These are phyloP conservation scores for Sugiyamaella marilandica DNA, from an alignment of 805 yeast genomes.

Conservation along the genomic window DNA sequence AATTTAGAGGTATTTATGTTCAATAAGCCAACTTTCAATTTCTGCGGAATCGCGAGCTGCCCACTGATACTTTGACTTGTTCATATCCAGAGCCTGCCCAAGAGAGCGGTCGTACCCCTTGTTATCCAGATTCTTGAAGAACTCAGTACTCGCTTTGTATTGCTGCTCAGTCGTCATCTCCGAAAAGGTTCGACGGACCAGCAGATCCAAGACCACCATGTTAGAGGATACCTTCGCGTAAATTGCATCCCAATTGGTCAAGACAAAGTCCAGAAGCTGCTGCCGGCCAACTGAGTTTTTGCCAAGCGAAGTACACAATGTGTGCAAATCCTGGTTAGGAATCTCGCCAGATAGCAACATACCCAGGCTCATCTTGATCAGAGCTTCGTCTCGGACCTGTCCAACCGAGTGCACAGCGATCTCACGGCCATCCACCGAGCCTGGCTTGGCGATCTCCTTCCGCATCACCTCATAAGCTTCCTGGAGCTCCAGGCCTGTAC, in stretches of 20 bases:
- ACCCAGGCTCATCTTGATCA: slow-evolving; percentile 38
- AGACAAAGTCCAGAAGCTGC: slow-evolving; percentile 47
- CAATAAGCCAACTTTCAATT: slow-evolving; percentile 43
- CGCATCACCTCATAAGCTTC: slow-evolving; percentile 39
- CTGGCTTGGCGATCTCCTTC: slow-evolving; percentile 46
- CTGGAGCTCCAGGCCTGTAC: slow-evolving; percentile 33
- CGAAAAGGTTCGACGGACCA: slow-evolving; percentile 36
- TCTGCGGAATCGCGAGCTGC: slow-evolving; percentile 38
- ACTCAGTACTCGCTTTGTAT: slow-evolving; percentile 36
- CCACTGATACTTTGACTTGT: slow-evolving; percentile 51
- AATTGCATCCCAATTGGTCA: slow-evolving; percentile 43
- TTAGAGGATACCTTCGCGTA: slow-evolving; percentile 43
- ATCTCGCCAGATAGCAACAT: slow-evolving; percentile 41
- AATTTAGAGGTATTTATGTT: slow-evolving; percentile 6
- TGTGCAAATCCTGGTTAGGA: slow-evolving; percentile 51
- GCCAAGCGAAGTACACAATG: slow-evolving; percentile 45
- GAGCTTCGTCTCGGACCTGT: slow-evolving; percentile 35
- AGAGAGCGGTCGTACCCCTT: slow-evolving; percentile 55
- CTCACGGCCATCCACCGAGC: slow-evolving; percentile 54
- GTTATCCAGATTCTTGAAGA: slow-evolving; percentile 44
- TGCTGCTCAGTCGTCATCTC: slow-evolving; percentile 35
- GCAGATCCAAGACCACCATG: slow-evolving; percentile 49
- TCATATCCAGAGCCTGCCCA: slow-evolving; percentile 52
- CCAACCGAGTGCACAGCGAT: slow-evolving; percentile 56
- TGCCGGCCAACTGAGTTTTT: slow-evolving; percentile 42